phyloP scores from a whole-genome alignment of 768 basidiomycete species.

The Thelephora ganbajun region DNA sequence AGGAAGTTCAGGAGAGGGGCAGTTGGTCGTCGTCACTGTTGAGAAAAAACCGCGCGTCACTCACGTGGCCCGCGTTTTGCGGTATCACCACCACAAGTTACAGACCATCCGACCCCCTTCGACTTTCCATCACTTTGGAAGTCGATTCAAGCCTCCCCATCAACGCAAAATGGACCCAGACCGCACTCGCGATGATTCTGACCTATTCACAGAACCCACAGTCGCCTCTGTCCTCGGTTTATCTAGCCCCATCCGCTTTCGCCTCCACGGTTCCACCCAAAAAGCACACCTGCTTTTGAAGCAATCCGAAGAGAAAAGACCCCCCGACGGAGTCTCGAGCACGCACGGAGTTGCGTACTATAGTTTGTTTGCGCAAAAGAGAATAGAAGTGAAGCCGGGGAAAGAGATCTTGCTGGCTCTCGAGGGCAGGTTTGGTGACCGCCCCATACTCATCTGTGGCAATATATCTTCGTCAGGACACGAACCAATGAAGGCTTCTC shows the following conservation, averaged over 20 bases:
- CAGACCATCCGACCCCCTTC: neutral
- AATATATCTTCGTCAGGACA: slow-evolving; percentile 23
- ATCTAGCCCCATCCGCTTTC: slow-evolving; percentile 47
- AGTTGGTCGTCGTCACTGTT: no score
- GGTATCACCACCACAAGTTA: no score
- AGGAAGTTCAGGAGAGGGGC: no score
- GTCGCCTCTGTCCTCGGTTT: slow-evolving; percentile 47
- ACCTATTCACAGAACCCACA: slow-evolving; percentile 13
- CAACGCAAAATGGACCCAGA: neutral
- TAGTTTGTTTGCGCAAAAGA: slow-evolving; percentile 53
- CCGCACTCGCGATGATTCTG: neutral
- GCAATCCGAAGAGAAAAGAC: slow-evolving; percentile 26
- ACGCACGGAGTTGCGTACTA: slow-evolving; percentile 29
- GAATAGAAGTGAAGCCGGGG: slow-evolving; percentile 56
- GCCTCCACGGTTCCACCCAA: slow-evolving; percentile 49
- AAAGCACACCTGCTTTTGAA: slow-evolving; percentile 52
- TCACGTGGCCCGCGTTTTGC: no score
- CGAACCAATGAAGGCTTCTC: no score
- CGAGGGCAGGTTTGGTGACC: slow-evolving; percentile 40
- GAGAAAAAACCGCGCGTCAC: no score
- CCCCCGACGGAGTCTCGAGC: slow-evolving; percentile 25
- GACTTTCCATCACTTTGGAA: neutral
- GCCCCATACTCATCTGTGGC: slow-evolving; percentile 44
- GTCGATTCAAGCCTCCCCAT: neutral
- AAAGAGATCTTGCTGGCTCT: slow-evolving; percentile 56